phyloP scores from a whole-genome alignment of 2,329 filamentous ascomycete species.

The Apiospora hydei region DNA sequence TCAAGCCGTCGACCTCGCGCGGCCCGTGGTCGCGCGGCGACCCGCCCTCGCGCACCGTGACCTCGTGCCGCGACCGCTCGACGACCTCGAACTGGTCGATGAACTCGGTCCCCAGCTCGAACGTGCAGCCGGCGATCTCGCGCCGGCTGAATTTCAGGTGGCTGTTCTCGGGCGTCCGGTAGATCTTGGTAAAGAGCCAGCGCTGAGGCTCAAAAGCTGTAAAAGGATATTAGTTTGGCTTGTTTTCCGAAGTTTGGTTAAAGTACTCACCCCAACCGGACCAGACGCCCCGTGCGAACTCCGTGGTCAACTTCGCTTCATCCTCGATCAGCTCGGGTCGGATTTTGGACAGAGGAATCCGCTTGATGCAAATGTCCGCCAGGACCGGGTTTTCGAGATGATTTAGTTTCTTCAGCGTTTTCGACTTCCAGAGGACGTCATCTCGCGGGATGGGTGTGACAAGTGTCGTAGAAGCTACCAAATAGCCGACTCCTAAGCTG shows the following conservation, averaged over 20 bases:
- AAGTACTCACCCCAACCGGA: slow-evolving; percentile 32
- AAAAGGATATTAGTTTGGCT: background rate
- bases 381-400: slow-evolving; percentile 29
- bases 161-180: slow-evolving; percentile 58
- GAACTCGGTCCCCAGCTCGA: slow-evolving; percentile 68
- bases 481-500: slow-evolving; percentile 25
- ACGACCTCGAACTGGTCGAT: slow-evolving; percentile 78
- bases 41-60: slow-evolving; percentile 72
- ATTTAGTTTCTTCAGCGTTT: slow-evolving; percentile 28
- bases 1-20: slow-evolving; percentile 69
- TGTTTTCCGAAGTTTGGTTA: too few species aligned
- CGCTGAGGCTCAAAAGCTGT: slow-evolving; percentile 33
- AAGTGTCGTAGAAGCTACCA: slow-evolving; percentile 29
- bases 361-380: slow-evolving; percentile 31
- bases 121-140: slow-evolving; percentile 62
- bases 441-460: slow-evolving; percentile 29
- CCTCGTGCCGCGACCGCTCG: slow-evolving; percentile 65
- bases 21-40: slow-evolving; percentile 64
- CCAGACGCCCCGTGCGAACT: slow-evolving; percentile 32
- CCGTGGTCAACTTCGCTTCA: slow-evolving; percentile 29
- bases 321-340: slow-evolving; percentile 31
- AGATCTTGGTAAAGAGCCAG: slow-evolving; percentile 36
- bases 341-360: slow-evolving; percentile 30
- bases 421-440: slow-evolving; percentile 29
- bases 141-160: slow-evolving; percentile 66